Percentiles rank a stretch among this genome's conserved stretches.
Evolutionary conservation across 208 protist species (phyloP).

Genomic region (Acanthamoeba healyi): DNA sequence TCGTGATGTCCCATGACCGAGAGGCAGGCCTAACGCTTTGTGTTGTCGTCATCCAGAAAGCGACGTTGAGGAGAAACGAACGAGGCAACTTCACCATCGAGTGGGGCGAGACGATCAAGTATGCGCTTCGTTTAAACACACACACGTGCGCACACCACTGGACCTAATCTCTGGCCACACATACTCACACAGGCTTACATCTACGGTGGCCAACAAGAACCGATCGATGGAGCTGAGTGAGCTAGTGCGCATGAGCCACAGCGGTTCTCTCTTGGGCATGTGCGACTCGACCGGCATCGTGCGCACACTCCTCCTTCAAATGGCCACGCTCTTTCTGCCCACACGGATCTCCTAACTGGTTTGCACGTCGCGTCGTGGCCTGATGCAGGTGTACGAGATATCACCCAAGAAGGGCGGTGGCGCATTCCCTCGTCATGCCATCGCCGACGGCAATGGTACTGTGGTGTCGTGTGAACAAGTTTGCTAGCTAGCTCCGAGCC

Average conservation of each 20-base stretch:
- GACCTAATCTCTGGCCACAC: neutral
- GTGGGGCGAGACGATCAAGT: constrained; percentile 72
- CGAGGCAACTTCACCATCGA: constrained; percentile 75
- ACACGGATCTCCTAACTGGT: no score
- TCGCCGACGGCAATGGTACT: constrained; percentile 70
- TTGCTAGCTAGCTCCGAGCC: no score
- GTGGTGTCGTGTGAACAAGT: no score
- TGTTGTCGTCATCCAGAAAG: no score
- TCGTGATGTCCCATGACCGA: no score
- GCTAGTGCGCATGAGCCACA: constrained; percentile 51
- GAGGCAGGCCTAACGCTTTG: no score
- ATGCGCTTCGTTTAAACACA: neutral
- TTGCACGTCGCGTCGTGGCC: neutral
- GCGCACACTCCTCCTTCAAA: neutral
- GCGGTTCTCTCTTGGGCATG: constrained; percentile 53
- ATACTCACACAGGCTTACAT: neutral
- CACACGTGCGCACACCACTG: neutral
- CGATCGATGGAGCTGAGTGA: constrained; percentile 75
- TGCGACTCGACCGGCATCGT: constrained; percentile 74
- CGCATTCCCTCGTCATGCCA: constrained; percentile 58
- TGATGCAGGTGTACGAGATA: constrained; percentile 72
- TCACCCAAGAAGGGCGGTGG: constrained; percentile 38
- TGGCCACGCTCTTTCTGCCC: neutral
- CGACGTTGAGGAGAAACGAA: constrained; percentile 26
- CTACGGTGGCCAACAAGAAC: constrained; percentile 71